Base-by-base conservation (phyloP, 352 stramenopile genomes). In the Phytophthora ramorum region DNA sequence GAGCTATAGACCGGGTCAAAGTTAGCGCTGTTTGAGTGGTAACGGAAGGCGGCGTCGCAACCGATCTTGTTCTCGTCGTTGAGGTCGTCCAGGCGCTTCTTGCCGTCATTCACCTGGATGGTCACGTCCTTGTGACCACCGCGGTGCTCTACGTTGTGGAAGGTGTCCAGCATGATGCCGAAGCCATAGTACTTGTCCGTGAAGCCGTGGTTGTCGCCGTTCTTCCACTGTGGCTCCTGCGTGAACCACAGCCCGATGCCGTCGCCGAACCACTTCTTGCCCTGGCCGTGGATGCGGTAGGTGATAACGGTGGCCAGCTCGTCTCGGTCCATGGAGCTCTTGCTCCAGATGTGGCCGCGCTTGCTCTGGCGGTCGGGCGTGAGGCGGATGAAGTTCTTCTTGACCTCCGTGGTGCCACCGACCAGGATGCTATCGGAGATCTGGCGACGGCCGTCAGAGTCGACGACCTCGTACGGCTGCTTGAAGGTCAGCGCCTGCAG, bases 121-220 rank as follows among this genome's bases (percentile, higher is more conserved):
- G 84, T 91, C 55, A 94, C 78, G 64, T 94, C 86, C 65, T 93
- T 93, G 72, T 94, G 86, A 14, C 84, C 86, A 22, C 85, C 84
- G 32, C 75, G 70, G 75, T 93, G 84, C 61, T 94, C 84, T 12
- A 90, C 69, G 63, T 94, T 94, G 59, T 84, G 75, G 53, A 94
- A 94, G 48, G 86, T 94, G 68, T 94, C 86, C 24, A 94, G 54
- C 12, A 93, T 35, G 43, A 93, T 89, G 47, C 84, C 86, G 34
- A 94, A 79, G 14, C 86, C 86, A 26, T 79, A 76, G 67, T 75
- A 94, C 48, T 89, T 78, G 66, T 89, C 79, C 16, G 73, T 88
- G 47, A 92, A 90, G 49, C 86, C 86, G 64, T 93, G 85, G 67
- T 91, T 92, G 53, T 90, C 75, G 37, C 86, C 86, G 19, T 83